A percentile compares a stretch with the other conserved stretches of the same genome.
phyloP scores from a whole-genome alignment of 208 protist species.

The Trypanosoma scelopori region DNA sequence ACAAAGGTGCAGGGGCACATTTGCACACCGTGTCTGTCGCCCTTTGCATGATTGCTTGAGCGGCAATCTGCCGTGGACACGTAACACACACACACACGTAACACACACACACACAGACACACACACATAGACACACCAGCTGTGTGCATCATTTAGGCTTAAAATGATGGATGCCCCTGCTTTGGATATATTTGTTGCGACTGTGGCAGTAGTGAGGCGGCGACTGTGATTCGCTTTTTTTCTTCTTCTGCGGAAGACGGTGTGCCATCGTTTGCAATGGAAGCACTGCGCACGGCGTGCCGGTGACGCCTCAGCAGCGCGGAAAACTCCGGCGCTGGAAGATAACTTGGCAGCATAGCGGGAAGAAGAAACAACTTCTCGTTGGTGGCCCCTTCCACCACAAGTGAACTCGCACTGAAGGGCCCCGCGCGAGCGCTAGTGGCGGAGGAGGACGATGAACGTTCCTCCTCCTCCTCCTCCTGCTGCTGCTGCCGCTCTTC shows the following conservation, averaged over 20 bases:
- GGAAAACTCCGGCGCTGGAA: constrained; percentile 44
- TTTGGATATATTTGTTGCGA: background rate
- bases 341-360: constrained; percentile 52
- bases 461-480: too few species aligned
- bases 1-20: too few species aligned
- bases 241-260: background rate
- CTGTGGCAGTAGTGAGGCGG: background rate
- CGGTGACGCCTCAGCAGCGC: constrained; percentile 15
- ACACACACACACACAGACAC: too few species aligned
- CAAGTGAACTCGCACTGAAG: constrained; percentile 25
- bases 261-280: background rate
- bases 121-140: too few species aligned
- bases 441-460: background rate
- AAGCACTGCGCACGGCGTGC: background rate
- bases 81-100: too few species aligned
- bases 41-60: background rate
- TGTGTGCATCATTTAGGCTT: background rate
- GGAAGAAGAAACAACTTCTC: constrained; percentile 69
- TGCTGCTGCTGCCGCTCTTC: background rate
- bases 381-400: constrained; percentile 33
- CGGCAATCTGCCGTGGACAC: too few species aligned
- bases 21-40: too few species aligned
- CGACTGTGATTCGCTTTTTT: background rate
- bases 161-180: constrained; percentile 3
- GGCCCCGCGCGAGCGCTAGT: background rate